phyloP scores from a whole-genome alignment of 139 green algal species.

The Coccomyxa sp. region DNA sequence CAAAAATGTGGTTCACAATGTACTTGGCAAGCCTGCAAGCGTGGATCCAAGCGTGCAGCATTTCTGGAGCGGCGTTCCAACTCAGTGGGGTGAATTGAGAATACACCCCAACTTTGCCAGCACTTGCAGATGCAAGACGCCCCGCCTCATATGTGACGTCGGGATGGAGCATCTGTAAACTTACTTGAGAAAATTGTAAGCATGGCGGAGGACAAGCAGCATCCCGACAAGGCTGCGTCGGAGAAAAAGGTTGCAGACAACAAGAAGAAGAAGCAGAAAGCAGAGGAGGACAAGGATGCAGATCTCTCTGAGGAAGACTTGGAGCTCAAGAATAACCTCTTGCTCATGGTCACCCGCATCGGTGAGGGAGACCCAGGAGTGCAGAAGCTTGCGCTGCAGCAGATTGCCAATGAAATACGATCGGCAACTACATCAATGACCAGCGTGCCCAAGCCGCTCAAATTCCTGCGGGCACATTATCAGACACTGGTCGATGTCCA shows the following conservation, averaged over 20 bases:
- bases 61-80: too few relatives aligned
- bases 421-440: slow-evolving; percentile 95
- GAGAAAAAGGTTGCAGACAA: slow-evolving; percentile 9
- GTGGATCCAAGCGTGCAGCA: too few relatives aligned
- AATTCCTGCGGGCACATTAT: slow-evolving; percentile 93
- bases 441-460: slow-evolving; percentile 96
- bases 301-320: slow-evolving; percentile 90
- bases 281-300: slow-evolving; percentile 42
- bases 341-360: slow-evolving; percentile 82
- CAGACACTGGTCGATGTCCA: slow-evolving; percentile 62
- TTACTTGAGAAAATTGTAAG: not conserved
- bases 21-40: too few relatives aligned
- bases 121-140: too few relatives aligned
- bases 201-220: not conserved
- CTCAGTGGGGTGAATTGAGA: too few relatives aligned
- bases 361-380: slow-evolving; percentile 57
- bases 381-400: slow-evolving; percentile 62
- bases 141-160: too few relatives aligned
- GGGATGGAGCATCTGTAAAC: too few relatives aligned
- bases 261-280: slow-evolving; percentile 21
- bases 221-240: not conserved
- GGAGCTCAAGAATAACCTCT: slow-evolving; percentile 86
- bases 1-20: not conserved
- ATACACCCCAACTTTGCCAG: too few relatives aligned
- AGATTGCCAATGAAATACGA: slow-evolving; percentile 53